Evolutionary conservation across 257 asterid species (phyloP).

Genomic region (Solanum arcanum): DNA sequence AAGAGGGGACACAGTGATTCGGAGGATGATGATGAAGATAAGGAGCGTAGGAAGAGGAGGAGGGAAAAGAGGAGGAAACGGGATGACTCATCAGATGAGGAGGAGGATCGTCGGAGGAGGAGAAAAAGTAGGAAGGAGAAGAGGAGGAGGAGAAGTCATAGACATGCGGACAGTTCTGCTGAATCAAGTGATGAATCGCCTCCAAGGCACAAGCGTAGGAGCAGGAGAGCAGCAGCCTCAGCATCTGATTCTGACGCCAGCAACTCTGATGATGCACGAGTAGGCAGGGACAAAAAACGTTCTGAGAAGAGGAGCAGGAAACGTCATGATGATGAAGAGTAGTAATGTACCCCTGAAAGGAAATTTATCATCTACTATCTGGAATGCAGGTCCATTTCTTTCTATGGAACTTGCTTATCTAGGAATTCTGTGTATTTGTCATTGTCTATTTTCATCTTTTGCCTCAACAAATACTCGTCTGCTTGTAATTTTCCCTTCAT

Average conservation of each 20-base stretch:
- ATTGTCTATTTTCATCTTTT: neutral
- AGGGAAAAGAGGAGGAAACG: slow-evolving; percentile 43
- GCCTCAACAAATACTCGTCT: neutral
- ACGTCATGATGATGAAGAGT: slow-evolving; percentile 24
- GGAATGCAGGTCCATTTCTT: neutral
- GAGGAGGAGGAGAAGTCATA: slow-evolving; percentile 54
- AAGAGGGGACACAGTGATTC: slow-evolving; percentile 33
- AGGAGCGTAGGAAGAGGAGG: slow-evolving; percentile 28
- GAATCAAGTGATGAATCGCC: slow-evolving; percentile 53
- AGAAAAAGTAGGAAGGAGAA: slow-evolving; percentile 58
- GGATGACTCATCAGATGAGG: slow-evolving; percentile 42
- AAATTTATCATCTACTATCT: neutral
- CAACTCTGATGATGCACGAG: slow-evolving; percentile 49
- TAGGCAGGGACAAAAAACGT: slow-evolving; percentile 69
- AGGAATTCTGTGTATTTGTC: neutral
- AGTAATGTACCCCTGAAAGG: slow-evolving; percentile 8
- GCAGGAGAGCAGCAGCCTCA: slow-evolving; percentile 23
- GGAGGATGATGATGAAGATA: slow-evolving; percentile 43
- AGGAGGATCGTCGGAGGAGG: slow-evolving; percentile 23
- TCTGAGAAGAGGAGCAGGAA: slow-evolving; percentile 58
- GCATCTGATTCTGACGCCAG: slow-evolving; percentile 43
- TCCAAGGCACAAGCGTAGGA: slow-evolving; percentile 40
- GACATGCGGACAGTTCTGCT: slow-evolving; percentile 25
- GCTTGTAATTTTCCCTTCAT: neutral
- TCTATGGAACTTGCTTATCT: neutral